Base-by-base conservation (phyloP, 176 grass and related monocot genomes). In the Lolium perenne region DNA sequence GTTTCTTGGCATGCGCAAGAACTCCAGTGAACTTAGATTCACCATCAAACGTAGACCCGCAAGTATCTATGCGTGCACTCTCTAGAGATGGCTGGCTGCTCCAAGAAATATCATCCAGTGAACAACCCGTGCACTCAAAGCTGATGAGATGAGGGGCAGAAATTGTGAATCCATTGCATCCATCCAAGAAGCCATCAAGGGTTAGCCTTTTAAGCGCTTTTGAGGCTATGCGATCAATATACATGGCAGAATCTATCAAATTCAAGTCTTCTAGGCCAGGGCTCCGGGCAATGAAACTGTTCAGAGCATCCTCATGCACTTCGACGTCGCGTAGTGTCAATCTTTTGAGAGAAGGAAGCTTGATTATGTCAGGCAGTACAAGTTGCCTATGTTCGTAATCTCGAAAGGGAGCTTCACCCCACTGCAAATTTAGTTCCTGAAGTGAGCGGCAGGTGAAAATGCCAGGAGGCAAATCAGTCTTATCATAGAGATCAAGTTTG, bases 381-480 rank as follows among this genome's bases (percentile, higher is more conserved):
- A 81, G 45, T 21, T 23, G 53, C 9, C 6, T 38, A 38, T 80
- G 85, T 17, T 73, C 77, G 29, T 29, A 58, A 22, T 86, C 76
- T 17, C 26, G 8, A 15, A 62, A 10, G 35, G 62, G 62, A 78
- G 84, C 25, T 23, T 73, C 17, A 62, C 77, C 67, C 65, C 59
- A 72, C 77, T 58, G 61, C 40, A 88, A 82, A 70, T 49, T 88
- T 38, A 88, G 80, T 61, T 82, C 86, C 50, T 82, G 17, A n/a
- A 88, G 71, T 11, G 71, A 82, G 62, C 17, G 71, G 62, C 71
- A 82, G 17, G 86, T 82, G 86, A 82, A 88, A 82, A 88, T 77
- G 60, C 60, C 66, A 82, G 16, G 38, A 68, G 80, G 86, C 3
- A 83, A 21, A 58, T 8, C 0, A 48, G 58, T 22, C 61, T 77